These are phyloP conservation scores for Myxozyma lipomycoides DNA, from an alignment of 805 yeast genomes.

Conservation along the genomic window DNA sequence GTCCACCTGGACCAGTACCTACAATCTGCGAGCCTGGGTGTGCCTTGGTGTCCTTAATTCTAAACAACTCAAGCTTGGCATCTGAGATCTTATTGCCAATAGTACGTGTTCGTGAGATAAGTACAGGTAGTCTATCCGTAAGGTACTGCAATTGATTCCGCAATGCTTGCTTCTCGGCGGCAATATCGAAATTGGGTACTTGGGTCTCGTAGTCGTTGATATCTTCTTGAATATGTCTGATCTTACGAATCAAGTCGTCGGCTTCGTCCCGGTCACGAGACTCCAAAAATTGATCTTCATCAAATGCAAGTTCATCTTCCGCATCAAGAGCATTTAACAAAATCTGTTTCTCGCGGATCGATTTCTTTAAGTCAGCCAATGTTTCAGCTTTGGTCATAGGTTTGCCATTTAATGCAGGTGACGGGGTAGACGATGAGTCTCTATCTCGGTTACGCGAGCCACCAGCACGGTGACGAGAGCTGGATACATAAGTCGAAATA, in stretches of 20 bases:
- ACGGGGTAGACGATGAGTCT: conserved; percentile 8
- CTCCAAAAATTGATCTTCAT: conserved; percentile 40
- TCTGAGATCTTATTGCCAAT: conserved; percentile 66
- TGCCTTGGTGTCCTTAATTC: conserved; percentile 51
- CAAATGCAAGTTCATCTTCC: conserved; percentile 44
- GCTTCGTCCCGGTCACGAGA: conserved; percentile 51
- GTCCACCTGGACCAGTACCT: conserved; percentile 87
- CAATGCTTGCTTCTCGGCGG: conserved; percentile 50
- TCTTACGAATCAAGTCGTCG: conserved; percentile 59
- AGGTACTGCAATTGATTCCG: conserved; percentile 55
- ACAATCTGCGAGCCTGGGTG: conserved; percentile 62
- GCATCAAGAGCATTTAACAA: conserved; percentile 68
- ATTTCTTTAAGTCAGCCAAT: conserved; percentile 56
- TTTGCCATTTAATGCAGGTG: conserved; percentile 1
- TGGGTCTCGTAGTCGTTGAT: conserved; percentile 32
- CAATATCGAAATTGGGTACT: conserved; percentile 33
- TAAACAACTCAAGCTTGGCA: conserved; percentile 61
- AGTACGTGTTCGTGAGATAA: conserved; percentile 58
- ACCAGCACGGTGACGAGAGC: conserved; percentile 56
- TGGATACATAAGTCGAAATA: conserved; percentile 56
- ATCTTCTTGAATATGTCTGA: conserved; percentile 45
- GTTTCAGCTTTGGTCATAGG: conserved; percentile 32
- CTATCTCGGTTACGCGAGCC: conserved; percentile 30
- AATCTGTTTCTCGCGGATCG: conserved; percentile 67
- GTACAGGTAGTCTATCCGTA: conserved; percentile 66